Evolutionary conservation across 768 basidiomycete species (phyloP).

Genomic region (Stropharia rugosoannulata): DNA sequence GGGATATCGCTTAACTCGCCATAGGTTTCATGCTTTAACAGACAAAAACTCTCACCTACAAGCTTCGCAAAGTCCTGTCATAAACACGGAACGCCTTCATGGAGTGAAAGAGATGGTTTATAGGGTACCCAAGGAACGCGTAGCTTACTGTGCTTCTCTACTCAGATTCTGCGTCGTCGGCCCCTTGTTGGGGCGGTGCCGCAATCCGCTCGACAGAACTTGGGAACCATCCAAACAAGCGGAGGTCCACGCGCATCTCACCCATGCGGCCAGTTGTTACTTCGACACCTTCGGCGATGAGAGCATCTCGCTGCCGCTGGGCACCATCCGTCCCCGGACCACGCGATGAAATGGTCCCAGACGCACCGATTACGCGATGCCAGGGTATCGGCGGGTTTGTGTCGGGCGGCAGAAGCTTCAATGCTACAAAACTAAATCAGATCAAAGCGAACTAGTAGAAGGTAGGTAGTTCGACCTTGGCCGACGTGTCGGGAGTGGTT

Average conservation of each 20-base stretch:
- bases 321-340: conserved; percentile 84
- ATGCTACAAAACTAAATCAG: conserved; percentile 43
- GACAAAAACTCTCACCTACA: too few relatives aligned
- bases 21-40: too few relatives aligned
- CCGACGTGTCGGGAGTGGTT: conserved; percentile 79
- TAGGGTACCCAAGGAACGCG: too few relatives aligned
- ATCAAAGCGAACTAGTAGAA: neutral
- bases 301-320: conserved; percentile 67
- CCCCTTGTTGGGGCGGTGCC: conserved; percentile 8
- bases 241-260: conserved; percentile 57
- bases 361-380: conserved; percentile 73
- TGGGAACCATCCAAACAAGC: conserved; percentile 71
- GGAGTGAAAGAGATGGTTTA: too few relatives aligned
- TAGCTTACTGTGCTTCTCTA: neutral
- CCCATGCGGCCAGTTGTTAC: conserved; percentile 58
- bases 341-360: conserved; percentile 77
- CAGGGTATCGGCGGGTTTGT: conserved; percentile 72
- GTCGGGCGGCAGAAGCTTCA: conserved; percentile 68
- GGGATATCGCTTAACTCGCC: too few relatives aligned
- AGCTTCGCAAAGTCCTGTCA: too few relatives aligned
- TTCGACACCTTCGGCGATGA: conserved; percentile 82
- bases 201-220: conserved; percentile 11
- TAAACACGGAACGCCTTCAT: too few relatives aligned
- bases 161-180: conserved; percentile 5
- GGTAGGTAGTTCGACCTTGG: conserved; percentile 49